Conservation (phyloP, 2,329 filamentous ascomycete species). For the Talaromyces piceae region DNA sequence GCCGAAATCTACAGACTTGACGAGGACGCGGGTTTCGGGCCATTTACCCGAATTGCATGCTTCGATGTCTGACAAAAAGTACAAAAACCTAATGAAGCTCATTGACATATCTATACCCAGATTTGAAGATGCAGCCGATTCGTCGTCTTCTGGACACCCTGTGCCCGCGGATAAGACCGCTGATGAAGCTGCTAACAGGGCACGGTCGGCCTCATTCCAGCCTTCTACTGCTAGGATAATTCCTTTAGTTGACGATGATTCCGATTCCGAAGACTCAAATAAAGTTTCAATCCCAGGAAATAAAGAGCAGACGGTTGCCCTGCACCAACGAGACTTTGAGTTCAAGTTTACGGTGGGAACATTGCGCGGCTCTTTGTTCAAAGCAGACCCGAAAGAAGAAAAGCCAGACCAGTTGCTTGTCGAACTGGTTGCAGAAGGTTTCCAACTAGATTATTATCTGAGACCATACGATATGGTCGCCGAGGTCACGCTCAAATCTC, state of each 20-base stretch:
- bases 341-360: constrained; percentile 95
- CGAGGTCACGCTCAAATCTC: constrained; percentile 76
- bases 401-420: constrained; percentile 76
- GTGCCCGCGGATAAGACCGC: constrained; percentile 26
- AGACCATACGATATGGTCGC: constrained; percentile 88
- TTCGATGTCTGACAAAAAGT: constrained; percentile 87
- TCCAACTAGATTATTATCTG: constrained; percentile 80
- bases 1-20: constrained; percentile 89
- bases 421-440: constrained; percentile 83
- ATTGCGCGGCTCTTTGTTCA: constrained; percentile 85
- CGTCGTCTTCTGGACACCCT: constrained; percentile 21
- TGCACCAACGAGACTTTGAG: constrained; percentile 88
- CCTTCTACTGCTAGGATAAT: constrained; percentile 66
- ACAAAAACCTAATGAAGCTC: constrained; percentile 92
- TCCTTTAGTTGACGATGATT: constrained; percentile 66
- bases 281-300: constrained; percentile 50
- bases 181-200: constrained; percentile 32
- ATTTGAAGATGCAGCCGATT: constrained; percentile 50
- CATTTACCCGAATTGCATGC: constrained; percentile 88
- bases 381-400: constrained; percentile 69
- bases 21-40: constrained; percentile 83
- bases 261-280: constrained; percentile 54
- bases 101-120: constrained; percentile 93
- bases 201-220: constrained; percentile 64
- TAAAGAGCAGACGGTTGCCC: constrained; percentile 50